Conservation (phyloP, 2,329 filamentous ascomycete species). For the Curvularia lunata region DNA sequence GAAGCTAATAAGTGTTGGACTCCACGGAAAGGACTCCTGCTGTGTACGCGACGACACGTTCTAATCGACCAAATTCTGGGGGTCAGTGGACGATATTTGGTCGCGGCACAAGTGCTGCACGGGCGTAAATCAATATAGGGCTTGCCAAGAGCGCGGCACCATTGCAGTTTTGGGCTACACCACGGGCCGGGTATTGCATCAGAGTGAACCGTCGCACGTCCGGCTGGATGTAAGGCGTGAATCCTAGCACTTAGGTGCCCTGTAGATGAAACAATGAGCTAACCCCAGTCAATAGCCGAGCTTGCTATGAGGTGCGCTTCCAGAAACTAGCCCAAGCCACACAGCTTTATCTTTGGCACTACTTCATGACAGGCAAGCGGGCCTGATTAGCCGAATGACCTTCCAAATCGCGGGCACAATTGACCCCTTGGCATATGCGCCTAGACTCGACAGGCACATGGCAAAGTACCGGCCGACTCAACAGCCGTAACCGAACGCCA, state of each 20-base stretch:
- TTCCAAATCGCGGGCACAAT: constrained; percentile 11
- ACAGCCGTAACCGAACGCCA: not conserved
- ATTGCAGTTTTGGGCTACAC: constrained; percentile 3
- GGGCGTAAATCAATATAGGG: constrained; percentile 1
- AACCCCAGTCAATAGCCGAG: constrained; percentile 1
- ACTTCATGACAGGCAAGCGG: constrained; percentile 2
- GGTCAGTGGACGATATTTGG: not conserved
- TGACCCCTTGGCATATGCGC: not conserved
- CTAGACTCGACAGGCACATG: not conserved
- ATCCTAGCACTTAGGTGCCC: not conserved
- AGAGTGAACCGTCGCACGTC: not conserved
- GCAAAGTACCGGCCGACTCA: not conserved
- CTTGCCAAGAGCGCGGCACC: constrained; percentile 1
- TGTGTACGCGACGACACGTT: not conserved
- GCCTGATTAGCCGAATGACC: constrained; percentile 7
- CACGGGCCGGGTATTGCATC: constrained; percentile 6
- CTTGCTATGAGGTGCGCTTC: not conserved
- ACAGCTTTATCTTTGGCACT: constrained; percentile 8
- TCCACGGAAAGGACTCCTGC: not conserved
- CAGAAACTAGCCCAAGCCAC: not conserved
- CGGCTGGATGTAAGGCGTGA: constrained; percentile 7
- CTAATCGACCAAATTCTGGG: not conserved
- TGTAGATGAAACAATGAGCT: not conserved
- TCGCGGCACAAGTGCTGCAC: not conserved
- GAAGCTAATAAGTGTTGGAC: not conserved